Conservation (phyloP, 140 eudicot species). For the Ambrosia hybrid region DNA sequence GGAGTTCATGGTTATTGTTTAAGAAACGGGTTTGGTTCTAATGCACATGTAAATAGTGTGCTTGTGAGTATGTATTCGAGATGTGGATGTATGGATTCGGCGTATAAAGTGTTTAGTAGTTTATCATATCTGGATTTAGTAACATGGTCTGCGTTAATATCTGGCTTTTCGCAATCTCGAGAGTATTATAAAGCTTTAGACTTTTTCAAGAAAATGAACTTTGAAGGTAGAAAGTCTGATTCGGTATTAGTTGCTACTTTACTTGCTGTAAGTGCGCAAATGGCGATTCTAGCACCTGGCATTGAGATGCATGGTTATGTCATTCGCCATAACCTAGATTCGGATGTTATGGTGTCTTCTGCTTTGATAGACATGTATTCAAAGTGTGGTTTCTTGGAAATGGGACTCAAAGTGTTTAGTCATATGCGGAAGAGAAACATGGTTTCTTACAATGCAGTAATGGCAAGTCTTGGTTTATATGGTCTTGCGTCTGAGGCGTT, state of each 20-base stretch:
- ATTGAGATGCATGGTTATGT: conserved; percentile 64
- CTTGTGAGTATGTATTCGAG: conserved; percentile 70
- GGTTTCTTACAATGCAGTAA: conserved; percentile 53
- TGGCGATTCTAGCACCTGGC: conserved; percentile 51
- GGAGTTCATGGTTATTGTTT: conserved; percentile 59
- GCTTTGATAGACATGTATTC: conserved; percentile 79
- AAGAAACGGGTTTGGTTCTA: conserved; percentile 50
- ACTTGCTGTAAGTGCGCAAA: conserved; percentile 47
- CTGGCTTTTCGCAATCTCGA: conserved; percentile 52
- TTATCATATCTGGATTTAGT: conserved; percentile 61
- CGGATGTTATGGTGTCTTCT: conserved; percentile 49
- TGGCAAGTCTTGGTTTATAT: conserved; percentile 56
- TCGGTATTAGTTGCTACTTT: conserved; percentile 51
- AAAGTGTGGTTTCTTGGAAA: conserved; percentile 67
- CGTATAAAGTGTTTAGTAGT: conserved; percentile 45
- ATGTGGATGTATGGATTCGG: conserved; percentile 49
- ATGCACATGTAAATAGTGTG: conserved; percentile 47
- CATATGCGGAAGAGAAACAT: conserved; percentile 42
- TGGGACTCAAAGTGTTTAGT: conserved; percentile 43
- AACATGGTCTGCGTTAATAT: conserved; percentile 67
- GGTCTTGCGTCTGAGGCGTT: conserved; percentile 56
- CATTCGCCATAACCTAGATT: conserved; percentile 44
- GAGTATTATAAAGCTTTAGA: conserved; percentile 38
- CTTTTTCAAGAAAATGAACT: conserved; percentile 43
- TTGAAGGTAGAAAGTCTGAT: conserved; percentile 36